Evolutionary conservation across 495 filamentous ascomycete genomes (phyloP), one percentile per base, ranked within the genome.

Genomic region (Penicillium cosmopolitanum): DNA sequence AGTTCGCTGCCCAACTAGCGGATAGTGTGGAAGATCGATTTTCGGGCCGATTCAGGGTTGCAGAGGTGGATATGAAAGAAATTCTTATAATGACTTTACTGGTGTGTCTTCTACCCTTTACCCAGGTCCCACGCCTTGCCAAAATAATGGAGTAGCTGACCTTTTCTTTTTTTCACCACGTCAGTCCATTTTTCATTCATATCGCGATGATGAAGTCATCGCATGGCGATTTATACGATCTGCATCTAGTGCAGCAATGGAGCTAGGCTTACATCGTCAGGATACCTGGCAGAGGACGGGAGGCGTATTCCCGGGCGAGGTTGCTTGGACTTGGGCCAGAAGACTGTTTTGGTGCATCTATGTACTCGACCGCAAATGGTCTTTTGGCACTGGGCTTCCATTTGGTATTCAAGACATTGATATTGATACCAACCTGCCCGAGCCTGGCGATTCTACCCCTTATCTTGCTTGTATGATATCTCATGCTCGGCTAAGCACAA

Each of bases 261-360:
- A 94, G 70, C 74, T 94, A 3, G 91, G 91, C 6, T 78, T 96
- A 12, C 91, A 96, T 69, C 77, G 90, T 15, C 82, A 86, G 55
- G 89, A 92, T 47, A 89, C 85, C 1, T 82, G 92, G 72, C 77
- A 83, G 21, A 85, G 79, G 47, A 84, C 87, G 10, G 74, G 74
- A 10, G 77, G 74, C 19, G 72, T 78, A 40, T 79, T 82, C 55
- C 79, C 85, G 6, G 84, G 85, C 47, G 82, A 87, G 42, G 62
- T 80, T 18, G 86, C 89, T 42, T 82, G 86, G 28, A 78, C 75
- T 13, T 82, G 81, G 64, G 89, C 86, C 1, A 80, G 87, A 33
- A 82, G 86, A 35, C 81, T 89, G 0, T 96, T 93, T 68, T 96
- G 91, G 91, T 84, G 87, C n/a, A 83, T 90, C 21, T 93, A 92